phyloP scores from a whole-genome alignment of 1,284 basidiomycete genomes.

The Microbotryum scabiosae region DNA sequence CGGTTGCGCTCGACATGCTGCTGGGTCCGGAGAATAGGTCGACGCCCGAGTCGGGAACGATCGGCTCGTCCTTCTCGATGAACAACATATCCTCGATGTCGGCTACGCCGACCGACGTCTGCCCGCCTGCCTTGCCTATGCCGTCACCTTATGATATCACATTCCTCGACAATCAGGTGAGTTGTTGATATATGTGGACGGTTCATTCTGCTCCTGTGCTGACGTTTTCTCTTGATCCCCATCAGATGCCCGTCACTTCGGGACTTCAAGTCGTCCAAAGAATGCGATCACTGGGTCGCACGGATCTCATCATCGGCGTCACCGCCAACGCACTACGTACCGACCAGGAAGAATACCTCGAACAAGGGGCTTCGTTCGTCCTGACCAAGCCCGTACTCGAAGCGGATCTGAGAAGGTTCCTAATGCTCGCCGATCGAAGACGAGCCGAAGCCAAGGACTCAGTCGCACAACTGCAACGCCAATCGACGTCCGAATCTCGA shows the following conservation, averaged over 20 bases:
- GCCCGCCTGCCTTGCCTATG: not conserved
- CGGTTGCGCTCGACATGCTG: conserved; percentile 67
- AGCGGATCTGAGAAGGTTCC: conserved; percentile 21
- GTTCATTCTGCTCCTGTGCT: not conserved
- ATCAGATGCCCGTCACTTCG: conserved; percentile 56
- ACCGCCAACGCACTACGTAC: conserved; percentile 56
- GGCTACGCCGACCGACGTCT: not conserved
- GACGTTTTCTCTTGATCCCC: too few species aligned
- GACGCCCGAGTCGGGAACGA: not conserved
- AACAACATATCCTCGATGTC: not conserved
- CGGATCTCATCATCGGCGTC: conserved; percentile 34
- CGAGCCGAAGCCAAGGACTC: conserved; percentile 8
- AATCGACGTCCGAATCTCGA: too few species aligned
- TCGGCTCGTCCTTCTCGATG: not conserved
- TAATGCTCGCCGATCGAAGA: conserved; percentile 16
- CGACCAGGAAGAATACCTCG: conserved; percentile 65
- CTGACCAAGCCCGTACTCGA: conserved; percentile 63
- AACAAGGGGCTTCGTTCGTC: conserved; percentile 44
- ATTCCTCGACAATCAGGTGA: conserved; percentile 74
- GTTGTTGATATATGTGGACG: conserved; percentile 49
- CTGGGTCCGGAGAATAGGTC: conserved; percentile 39
- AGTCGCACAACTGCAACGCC: not conserved
- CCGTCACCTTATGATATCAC: conserved; percentile 53
- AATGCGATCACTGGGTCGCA: conserved; percentile 56
- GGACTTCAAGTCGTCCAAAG: conserved; percentile 62